Percentiles rank a stretch among this genome's conserved stretches.
These are phyloP conservation scores for Spergularia bocconei DNA, from an alignment of 148 eudicot genomes.

Conservation along the genomic window DNA sequence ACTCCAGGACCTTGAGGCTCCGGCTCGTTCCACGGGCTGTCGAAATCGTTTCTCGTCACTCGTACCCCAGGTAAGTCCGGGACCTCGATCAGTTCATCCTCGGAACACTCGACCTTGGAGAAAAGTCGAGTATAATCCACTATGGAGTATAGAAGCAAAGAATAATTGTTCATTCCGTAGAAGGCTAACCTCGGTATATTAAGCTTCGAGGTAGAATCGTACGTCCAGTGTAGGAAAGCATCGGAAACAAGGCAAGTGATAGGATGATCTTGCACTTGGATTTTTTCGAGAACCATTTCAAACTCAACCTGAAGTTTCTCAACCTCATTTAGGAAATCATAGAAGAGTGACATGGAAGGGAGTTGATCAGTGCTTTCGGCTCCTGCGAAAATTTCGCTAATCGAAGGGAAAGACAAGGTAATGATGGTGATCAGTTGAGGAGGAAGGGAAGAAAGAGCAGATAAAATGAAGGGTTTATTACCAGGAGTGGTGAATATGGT, in stretches of 20 bases:
- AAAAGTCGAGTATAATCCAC: neutral
- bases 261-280: conserved; percentile 15
- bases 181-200: conserved; percentile 46
- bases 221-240: conserved; percentile 65
- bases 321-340: conserved; percentile 15
- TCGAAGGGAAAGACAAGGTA: conserved; percentile 43
- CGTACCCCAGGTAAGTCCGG: conserved; percentile 47
- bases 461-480: conserved; percentile 48
- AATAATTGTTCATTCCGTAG: conserved; percentile 44
- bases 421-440: conserved; percentile 20
- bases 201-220: conserved; percentile 40
- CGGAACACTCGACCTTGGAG: conserved; percentile 19
- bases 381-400: conserved; percentile 11
- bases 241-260: conserved; percentile 49
- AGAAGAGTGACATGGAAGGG: conserved; percentile 1
- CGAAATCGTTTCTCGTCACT: conserved; percentile 48
- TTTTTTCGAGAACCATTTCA: conserved; percentile 33
- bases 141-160: neutral
- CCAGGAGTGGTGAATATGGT: conserved; percentile 70
- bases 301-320: conserved; percentile 48
- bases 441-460: conserved; percentile 31
- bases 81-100: conserved; percentile 39
- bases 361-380: conserved; percentile 13
- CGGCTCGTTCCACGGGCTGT: conserved; percentile 21
- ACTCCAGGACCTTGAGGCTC: conserved; percentile 38